Evolutionary conservation across 805 yeast species (phyloP).

Genomic region (Metschnikowia amazonensis): DNA sequence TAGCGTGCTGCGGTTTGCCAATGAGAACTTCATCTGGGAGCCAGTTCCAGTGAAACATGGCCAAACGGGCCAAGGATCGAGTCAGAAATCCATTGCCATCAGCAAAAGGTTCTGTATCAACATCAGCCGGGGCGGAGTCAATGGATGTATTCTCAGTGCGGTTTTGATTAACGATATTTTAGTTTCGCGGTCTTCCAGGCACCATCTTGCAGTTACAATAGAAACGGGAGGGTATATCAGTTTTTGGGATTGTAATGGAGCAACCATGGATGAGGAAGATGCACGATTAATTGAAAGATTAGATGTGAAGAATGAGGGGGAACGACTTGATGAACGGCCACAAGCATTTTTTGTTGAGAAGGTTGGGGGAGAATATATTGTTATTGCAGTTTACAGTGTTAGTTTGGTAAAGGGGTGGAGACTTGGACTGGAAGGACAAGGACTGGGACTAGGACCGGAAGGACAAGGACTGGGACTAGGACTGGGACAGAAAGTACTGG

Average conservation of each 20-base stretch:
- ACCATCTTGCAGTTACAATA: conserved; percentile 30
- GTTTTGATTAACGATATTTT: conserved; percentile 30
- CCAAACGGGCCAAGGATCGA: neutral
- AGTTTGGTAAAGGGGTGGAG: conserved; percentile 42
- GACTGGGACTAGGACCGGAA: no score
- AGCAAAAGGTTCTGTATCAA: conserved; percentile 34
- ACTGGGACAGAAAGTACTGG: no score
- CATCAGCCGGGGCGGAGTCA: neutral
- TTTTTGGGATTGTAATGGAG: conserved; percentile 58
- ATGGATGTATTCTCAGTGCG: conserved; percentile 28
- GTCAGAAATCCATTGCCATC: conserved; percentile 22
- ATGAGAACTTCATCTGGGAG: conserved; percentile 41
- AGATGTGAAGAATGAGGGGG: conserved; percentile 9
- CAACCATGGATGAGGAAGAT: conserved; percentile 26
- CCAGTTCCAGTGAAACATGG: conserved; percentile 24
- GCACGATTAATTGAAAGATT: conserved; percentile 23
- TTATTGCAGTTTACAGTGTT: conserved; percentile 48
- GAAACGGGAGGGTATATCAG: conserved; percentile 40
- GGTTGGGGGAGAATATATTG: conserved; percentile 27
- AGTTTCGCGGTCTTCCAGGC: conserved; percentile 16
- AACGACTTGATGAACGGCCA: conserved; percentile 16
- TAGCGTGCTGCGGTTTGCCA: conserved; percentile 37
- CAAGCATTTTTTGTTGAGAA: conserved; percentile 23
- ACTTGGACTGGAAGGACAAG: no score
- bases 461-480: no score